Evolutionary conservation across 1,284 basidiomycete genomes (phyloP).

Genomic region (Apiotrichum gracile): DNA sequence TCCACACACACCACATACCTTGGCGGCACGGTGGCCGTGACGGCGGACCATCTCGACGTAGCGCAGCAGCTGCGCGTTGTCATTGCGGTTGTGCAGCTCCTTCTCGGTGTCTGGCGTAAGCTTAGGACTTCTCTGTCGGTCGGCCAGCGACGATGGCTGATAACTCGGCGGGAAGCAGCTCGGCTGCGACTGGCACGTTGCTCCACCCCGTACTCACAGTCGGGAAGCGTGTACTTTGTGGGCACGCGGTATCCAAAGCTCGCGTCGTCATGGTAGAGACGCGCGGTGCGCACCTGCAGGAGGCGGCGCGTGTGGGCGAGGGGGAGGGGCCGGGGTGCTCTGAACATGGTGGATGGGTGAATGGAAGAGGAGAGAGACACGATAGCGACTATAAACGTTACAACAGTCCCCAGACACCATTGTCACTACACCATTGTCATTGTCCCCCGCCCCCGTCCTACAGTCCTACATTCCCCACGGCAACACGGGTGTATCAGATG

Average conservation of each 20-base stretch:
- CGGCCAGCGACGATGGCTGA: background rate
- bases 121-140: background rate
- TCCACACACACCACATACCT: conserved; percentile 8
- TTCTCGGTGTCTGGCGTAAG: conserved; percentile 58
- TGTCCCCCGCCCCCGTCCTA: no score
- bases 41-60: conserved; percentile 76
- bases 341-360: conserved; percentile 6
- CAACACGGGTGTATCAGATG: no score
- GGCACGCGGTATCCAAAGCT: conserved; percentile 72
- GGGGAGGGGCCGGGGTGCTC: conserved; percentile 3
- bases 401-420: no score
- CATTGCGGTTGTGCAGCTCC: conserved; percentile 65
- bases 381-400: no score
- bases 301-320: background rate
- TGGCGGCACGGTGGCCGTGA: conserved; percentile 45
- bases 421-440: no score
- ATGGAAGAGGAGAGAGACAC: background rate
- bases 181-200: no score
- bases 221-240: conserved; percentile 60
- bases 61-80: conserved; percentile 70
- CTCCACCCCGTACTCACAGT: conserved; percentile 57
- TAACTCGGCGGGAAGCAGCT: no score
- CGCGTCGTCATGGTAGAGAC: conserved; percentile 65
- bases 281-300: background rate
- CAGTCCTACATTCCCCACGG: no score